Percentiles rank a stretch among this genome's conserved stretches.
phyloP scores from a whole-genome alignment of 2,329 filamentous ascomycete genomes.

The Macrophomina pseudophaseolina region DNA sequence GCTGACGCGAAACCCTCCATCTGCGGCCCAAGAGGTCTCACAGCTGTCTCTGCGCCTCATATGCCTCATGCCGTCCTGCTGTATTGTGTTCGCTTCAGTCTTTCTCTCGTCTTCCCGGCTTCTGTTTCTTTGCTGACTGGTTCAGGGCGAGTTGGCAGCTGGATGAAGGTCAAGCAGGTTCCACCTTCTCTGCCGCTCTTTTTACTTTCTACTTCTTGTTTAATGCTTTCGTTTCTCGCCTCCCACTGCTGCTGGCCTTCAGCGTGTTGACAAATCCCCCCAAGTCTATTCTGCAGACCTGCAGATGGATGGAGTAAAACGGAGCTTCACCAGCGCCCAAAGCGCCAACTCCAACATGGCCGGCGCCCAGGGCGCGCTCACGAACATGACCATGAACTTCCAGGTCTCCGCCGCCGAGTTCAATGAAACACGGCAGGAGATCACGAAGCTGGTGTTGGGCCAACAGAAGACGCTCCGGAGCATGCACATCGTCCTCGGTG shows the following conservation, averaged over 20 bases:
- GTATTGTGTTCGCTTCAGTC: constrained; percentile 4
- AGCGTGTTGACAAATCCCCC: constrained; percentile 9
- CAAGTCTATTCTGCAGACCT: constrained; percentile 7
- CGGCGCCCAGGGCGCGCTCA: background rate
- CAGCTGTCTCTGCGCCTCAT: constrained; percentile 17
- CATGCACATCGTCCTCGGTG: constrained; percentile 46
- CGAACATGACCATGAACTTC: constrained; percentile 6
- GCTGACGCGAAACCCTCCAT: constrained; percentile 23
- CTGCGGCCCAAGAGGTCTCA: constrained; percentile 22
- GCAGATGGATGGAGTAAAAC: constrained; percentile 21
- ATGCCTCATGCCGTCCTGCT: constrained; percentile 23
- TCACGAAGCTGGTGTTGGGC: constrained; percentile 37
- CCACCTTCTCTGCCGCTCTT: constrained; percentile 23
- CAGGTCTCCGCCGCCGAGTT: constrained; percentile 15
- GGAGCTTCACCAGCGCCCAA: constrained; percentile 1
- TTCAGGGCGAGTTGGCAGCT: constrained; percentile 26
- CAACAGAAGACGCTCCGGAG: constrained; percentile 46
- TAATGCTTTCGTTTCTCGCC: constrained; percentile 24
- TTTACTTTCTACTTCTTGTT: constrained; percentile 22
- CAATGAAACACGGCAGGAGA: constrained; percentile 7
- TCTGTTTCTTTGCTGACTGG: constrained; percentile 24
- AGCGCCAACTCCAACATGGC: constrained; percentile 7
- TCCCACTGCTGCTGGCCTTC: constrained; percentile 22
- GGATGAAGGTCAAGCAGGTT: constrained; percentile 22
- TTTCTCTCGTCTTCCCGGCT: constrained; percentile 21